Evolutionary conservation across 164 flowering plant species (phyloP), one percentile per base, ranked within the genome.

Genomic region (Akebia trifoliata): DNA sequence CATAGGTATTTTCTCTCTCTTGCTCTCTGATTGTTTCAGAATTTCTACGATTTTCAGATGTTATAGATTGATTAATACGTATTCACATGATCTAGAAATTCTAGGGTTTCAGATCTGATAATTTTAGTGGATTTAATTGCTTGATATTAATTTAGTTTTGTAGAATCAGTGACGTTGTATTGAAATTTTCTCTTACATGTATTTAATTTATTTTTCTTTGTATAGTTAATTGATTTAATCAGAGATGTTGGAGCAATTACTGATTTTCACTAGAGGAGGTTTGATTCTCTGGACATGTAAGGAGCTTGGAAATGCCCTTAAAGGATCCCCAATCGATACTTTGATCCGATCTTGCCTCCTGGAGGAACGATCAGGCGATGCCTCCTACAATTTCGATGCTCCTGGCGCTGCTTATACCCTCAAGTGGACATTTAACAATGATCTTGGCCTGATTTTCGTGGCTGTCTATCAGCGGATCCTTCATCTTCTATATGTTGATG

Each of bases 201-300:
- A n/a, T n/a, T n/a, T n/a, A n/a, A n/a, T n/a, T n/a, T n/a, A n/a
- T n/a, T n/a, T n/a, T n/a, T n/a, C n/a, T n/a, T n/a, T n/a, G n/a
- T n/a, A n/a, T n/a, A n/a, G n/a, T n/a, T n/a, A n/a, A n/a, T n/a
- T n/a, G n/a, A n/a, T n/a, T n/a, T n/a, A n/a, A 32, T 24, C 50
- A 43, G 44, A 35, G 66, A 93, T 93, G 99, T 83, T 93, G 69
- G 97, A 90, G 71, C 96, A 93, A 59, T 69, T 90, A 61, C 75
- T 93, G 63, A 90, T 93, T n/a, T 93, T 93, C 37, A 93, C 99
- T 0, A 73, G 97, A 60, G 99, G 99, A 59, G 99, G 99, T 8
- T 68, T 93, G 70, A 87, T 93, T 75, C 88, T 93, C 55, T 93
- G 99, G 99, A 81, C 96, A 4, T 93, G 92, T 61, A 90, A 83